These are phyloP conservation scores for Lactarius indigo DNA, from an alignment of 768 basidiomycete genomes.

Conservation along the genomic window DNA sequence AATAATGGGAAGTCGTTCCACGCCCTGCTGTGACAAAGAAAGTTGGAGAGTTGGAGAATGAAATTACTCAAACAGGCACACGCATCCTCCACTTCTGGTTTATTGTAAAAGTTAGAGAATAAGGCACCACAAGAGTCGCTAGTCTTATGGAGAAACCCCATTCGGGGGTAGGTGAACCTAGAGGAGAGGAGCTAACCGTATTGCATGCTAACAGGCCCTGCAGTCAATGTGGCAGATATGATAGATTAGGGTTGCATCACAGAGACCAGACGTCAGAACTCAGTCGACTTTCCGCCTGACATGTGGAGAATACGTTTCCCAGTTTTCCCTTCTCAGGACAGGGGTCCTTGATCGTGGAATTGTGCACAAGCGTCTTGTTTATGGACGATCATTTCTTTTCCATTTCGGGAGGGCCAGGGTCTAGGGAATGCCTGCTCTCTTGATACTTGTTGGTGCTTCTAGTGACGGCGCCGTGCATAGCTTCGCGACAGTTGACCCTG, in stretches of 20 bases:
- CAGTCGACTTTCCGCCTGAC: background rate
- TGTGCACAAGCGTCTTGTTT: background rate
- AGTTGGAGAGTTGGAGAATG: too few species aligned
- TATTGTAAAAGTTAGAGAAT: background rate
- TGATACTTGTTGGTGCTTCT: background rate
- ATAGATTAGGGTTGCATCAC: too few species aligned
- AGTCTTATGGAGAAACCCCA: background rate
- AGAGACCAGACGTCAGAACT: background rate
- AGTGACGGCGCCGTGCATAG: background rate
- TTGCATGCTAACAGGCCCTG: too few species aligned
- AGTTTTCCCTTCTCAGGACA: too few species aligned
- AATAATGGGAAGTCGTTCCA: background rate
- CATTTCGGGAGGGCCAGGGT: background rate
- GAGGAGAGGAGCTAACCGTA: background rate
- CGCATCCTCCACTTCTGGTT: background rate
- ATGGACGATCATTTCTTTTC: background rate
- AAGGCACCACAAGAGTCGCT: background rate
- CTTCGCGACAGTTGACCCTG: background rate
- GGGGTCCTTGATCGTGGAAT: background rate
- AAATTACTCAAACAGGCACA: background rate
- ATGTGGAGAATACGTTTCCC: background rate
- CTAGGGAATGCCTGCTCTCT: background rate
- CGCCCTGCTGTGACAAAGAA: background rate
- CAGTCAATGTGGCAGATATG: too few species aligned
- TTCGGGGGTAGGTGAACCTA: background rate